Evolutionary conservation across 441 rosid genomes (phyloP).

Genomic region (Gossypium davidsonii): DNA sequence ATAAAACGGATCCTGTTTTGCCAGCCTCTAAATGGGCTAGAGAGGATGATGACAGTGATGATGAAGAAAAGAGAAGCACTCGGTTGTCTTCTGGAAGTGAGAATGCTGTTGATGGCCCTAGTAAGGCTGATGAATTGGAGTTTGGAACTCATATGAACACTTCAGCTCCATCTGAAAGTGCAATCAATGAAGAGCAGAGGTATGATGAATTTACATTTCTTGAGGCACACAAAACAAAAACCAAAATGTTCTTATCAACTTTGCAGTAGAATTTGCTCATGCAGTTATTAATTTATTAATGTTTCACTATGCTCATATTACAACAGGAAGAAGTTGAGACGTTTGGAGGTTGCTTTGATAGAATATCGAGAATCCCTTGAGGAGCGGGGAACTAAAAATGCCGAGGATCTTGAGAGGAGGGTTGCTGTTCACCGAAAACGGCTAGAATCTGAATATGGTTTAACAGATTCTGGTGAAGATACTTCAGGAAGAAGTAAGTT

Average conservation of each 20-base stretch:
- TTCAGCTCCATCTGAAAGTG: slow-evolving; percentile 51
- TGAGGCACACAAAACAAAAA: background rate
- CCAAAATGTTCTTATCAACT: background rate
- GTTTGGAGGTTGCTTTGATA: slow-evolving; percentile 87
- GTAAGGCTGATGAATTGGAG: slow-evolving; percentile 57
- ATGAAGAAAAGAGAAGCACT: slow-evolving; percentile 61
- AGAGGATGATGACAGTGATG: slow-evolving; percentile 88
- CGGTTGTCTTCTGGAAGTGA: slow-evolving; percentile 84
- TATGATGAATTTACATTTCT: slow-evolving; percentile 9
- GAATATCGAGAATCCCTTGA: slow-evolving; percentile 96
- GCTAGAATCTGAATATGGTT: slow-evolving; percentile 73
- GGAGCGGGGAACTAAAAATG: slow-evolving; percentile 75
- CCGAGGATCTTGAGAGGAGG: slow-evolving; percentile 88
- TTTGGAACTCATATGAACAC: slow-evolving; percentile 42
- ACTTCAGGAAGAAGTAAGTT: slow-evolving; percentile 43
- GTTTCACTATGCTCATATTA: slow-evolving; percentile 21
- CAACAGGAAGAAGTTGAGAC: slow-evolving; percentile 83
- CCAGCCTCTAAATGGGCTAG: slow-evolving; percentile 95
- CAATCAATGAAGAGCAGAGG: slow-evolving; percentile 91
- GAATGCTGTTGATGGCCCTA: slow-evolving; percentile 56
- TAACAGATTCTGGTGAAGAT: slow-evolving; percentile 44
- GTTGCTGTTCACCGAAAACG: slow-evolving; percentile 68
- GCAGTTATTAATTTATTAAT: slow-evolving; percentile 8
- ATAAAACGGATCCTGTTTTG: slow-evolving; percentile 70
- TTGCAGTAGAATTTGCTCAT: background rate